Base-by-base conservation (phyloP, 2,329 filamentous ascomycete genomes). In the Xylaria sp. region DNA sequence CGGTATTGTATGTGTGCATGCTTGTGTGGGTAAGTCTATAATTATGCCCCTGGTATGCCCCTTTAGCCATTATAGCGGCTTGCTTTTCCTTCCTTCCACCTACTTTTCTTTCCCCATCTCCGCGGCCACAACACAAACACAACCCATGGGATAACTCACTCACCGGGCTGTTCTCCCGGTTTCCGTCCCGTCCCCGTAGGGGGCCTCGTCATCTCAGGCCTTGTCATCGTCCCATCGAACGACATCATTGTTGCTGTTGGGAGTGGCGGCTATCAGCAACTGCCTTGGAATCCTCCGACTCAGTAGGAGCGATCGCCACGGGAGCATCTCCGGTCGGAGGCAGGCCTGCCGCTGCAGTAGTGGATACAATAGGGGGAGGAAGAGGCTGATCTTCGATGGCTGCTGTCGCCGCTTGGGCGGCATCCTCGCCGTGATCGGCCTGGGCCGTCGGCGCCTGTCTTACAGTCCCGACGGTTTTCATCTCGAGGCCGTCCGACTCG, bases 401-500 rank as follows among this genome's bases (percentile, higher is more conserved):
- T 37, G 43, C 39, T 26, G 52, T 34, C 40, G 39, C 40, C 38
- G 51, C 48, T 7, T 13, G 29, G 26, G 49, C 51, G 29, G 53
- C 46, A 43, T 44, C 39, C 46, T 53, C 52, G 54, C 52, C 54
- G 50, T 48, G 54, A 58, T 63, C 60, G 54, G 49, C 49, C n/a
- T n/a, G n/a, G 24, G 29, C 29, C 43, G 57, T 57, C 43, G 39
- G 40, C n/a, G 50, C 52, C 52, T 19, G 52, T 44, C 56, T 56
- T 39, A 61, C 56, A 41, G 57, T 41, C 34, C 54, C 54, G 26
- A 50, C 38, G 44, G 44, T 45, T 46, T 65, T 67, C 66, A 66
- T 66, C 52, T 65, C 62, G 17, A 66, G 54, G 7, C 48, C 60
- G 16, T 65, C 64, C 18, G 51, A 43, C 40, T 64, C 63, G 39